These are phyloP conservation scores for Schoenoplectus triqueter DNA, from an alignment of 202 grass and related monocot species.

Conservation along the genomic window DNA sequence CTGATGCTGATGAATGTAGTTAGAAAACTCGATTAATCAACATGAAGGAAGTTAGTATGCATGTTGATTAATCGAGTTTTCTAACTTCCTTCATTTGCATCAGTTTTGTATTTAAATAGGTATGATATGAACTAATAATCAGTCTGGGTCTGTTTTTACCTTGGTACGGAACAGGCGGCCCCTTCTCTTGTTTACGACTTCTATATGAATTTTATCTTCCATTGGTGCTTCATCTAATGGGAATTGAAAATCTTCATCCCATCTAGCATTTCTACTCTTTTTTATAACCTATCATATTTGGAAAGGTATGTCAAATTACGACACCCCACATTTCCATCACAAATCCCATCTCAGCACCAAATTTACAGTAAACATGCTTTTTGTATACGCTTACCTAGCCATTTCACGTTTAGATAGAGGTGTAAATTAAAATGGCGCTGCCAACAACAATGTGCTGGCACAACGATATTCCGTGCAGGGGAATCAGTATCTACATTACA, in stretches of 20 bases:
- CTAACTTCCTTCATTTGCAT: neutral
- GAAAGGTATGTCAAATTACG: neutral
- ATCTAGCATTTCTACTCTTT: constrained; percentile 83
- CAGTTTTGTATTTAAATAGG: neutral
- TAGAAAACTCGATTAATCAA: too few relatives aligned
- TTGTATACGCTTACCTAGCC: neutral
- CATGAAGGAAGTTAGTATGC: too few relatives aligned
- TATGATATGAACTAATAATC: neutral
- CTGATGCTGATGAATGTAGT: too few relatives aligned
- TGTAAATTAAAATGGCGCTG: too few relatives aligned
- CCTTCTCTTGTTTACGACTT: constrained; percentile 58
- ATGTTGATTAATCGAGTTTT: neutral
- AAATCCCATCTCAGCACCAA: neutral
- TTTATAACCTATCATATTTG: constrained; percentile 55
- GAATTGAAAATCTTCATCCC: constrained; percentile 89
- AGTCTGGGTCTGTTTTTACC: constrained; percentile 36
- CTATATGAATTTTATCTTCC: constrained; percentile 62
- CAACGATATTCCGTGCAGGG: neutral
- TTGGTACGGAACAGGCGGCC: constrained; percentile 45
- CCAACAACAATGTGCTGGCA: neutral
- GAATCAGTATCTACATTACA: neutral
- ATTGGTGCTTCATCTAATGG: constrained; percentile 64
- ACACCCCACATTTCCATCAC: neutral
- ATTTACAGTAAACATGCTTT: neutral
- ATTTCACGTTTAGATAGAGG: neutral